phyloP scores from a whole-genome alignment of 768 basidiomycete genomes.

The Hypholoma fasciculare region DNA sequence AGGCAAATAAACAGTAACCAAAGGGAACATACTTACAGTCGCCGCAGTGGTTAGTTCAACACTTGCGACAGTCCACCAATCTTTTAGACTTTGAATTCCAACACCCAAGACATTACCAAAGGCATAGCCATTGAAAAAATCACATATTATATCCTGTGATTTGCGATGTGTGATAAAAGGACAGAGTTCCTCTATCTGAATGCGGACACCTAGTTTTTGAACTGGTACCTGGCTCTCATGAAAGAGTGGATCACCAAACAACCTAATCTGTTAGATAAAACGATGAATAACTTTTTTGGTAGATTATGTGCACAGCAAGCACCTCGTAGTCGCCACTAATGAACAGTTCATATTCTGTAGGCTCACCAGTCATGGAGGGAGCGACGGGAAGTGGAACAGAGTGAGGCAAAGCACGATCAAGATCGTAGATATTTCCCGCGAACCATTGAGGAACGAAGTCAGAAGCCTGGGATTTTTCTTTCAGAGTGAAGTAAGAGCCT shows the following conservation, averaged over 20 bases:
- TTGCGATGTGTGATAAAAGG: constrained; percentile 39
- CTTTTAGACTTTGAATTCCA: constrained; percentile 50
- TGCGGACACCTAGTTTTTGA: constrained; percentile 53
- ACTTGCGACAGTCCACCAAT: constrained; percentile 55
- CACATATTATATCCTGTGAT: constrained; percentile 56
- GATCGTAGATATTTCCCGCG: constrained; percentile 82
- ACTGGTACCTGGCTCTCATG: constrained; percentile 45
- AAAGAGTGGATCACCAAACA: constrained; percentile 74
- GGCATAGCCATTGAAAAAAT: constrained; percentile 74
- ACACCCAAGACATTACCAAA: constrained; percentile 75
- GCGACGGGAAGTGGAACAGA: constrained; percentile 47
- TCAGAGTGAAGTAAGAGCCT: constrained; percentile 75
- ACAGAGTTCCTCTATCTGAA: constrained; percentile 37
- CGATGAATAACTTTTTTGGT: background rate
- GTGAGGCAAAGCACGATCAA: constrained; percentile 53
- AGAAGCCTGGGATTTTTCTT: constrained; percentile 38
- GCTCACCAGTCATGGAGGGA: constrained; percentile 35
- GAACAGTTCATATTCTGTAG: constrained; percentile 65
- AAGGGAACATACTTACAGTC: constrained; percentile 13
- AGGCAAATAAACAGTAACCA: background rate
- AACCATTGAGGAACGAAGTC: constrained; percentile 58
- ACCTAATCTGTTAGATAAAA: constrained; percentile 55
- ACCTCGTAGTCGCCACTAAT: constrained; percentile 88
- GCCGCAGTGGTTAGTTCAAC: constrained; percentile 12
- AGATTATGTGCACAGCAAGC: constrained; percentile 3